Base-by-base conservation (phyloP, 2,329 filamentous ascomycete genomes). In the Rhytidhysteron rufulum region DNA sequence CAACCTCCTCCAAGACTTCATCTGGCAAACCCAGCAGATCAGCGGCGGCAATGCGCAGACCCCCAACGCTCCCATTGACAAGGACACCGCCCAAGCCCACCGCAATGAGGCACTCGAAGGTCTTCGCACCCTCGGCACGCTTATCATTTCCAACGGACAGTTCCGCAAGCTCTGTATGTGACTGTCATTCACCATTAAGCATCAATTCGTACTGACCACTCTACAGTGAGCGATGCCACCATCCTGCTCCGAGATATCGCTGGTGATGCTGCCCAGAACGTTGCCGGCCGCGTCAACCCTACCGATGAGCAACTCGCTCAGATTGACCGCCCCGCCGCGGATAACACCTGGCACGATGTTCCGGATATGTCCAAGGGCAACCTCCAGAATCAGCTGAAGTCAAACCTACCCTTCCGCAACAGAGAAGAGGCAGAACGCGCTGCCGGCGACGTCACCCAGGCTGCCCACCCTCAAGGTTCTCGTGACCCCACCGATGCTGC, bases 81-180 rank as follows among this genome's bases (percentile, higher is more conserved):
- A 88, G 72, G 82, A 86, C 1, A 77, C 78, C 2, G 87, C 86
- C 19, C 81, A 85, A 69, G 83, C 91, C 60, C 88, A 98, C 62
- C 88, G 85, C 30, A 81, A 93, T 48, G 78, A 91, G 63, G 88
- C 86, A 1, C 73, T 94, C 7, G 81, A 95, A 49, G 93, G 91
- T 19, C 69, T 98, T 32, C 83, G 88, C 53, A 95, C 88, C 3
- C 74, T 98, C 1, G 93, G 91, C 37, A 90, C 85, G 15, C 75
- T 98, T 42, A 73, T 97, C 55, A 85, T 97, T 58, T 95, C 90
- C 55, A 98, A 98, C 57, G 93, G 93, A 51, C 90, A 97, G 65
- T 96, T 95, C 75, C 80, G 89, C 53, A 95, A 95, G 72, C 80
- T 95, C 24, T 69, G 86, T 85, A 79, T 66, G 84, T 80, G n/a